Percentiles rank a stretch among this genome's conserved stretches.
Evolutionary conservation across 768 basidiomycete genomes (phyloP).

Genomic region (Porphyrellus cyaneotinctus): DNA sequence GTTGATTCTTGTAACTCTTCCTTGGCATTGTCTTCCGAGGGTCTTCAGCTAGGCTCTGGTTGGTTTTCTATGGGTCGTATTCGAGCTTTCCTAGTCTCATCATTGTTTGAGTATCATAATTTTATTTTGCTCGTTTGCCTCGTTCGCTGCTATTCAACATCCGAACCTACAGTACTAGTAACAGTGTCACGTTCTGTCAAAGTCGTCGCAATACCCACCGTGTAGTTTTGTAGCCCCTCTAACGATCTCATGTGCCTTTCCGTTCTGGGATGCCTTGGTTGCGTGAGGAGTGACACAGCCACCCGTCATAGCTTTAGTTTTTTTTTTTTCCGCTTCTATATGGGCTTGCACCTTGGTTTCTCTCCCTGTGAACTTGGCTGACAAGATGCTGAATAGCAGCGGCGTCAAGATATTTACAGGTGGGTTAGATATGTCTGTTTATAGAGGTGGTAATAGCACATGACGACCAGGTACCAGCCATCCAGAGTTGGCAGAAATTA

Average conservation of each 20-base stretch:
- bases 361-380: constrained; percentile 11
- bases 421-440: constrained; percentile 27
- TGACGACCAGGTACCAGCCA: constrained; percentile 77
- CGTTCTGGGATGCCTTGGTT: not conserved
- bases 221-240: constrained; percentile 35
- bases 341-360: constrained; percentile 7
- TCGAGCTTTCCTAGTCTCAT: constrained; percentile 23
- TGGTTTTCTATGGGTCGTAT: constrained; percentile 22
- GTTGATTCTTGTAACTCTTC: constrained; percentile 18
- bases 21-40: constrained; percentile 13
- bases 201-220: constrained; percentile 31
- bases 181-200: constrained; percentile 24
- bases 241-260: constrained; percentile 1
- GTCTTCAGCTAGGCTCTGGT: constrained; percentile 18
- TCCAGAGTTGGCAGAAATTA: constrained; percentile 90
- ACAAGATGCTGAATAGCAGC: constrained; percentile 50
- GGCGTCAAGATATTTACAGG: constrained; percentile 60
- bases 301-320: constrained; percentile 5
- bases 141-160: constrained; percentile 16
- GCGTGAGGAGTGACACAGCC: constrained; percentile 13
- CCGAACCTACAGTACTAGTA: constrained; percentile 32
- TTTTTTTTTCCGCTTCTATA: constrained; percentile 13
- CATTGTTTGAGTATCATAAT: constrained; percentile 29
- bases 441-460: constrained; percentile 1
- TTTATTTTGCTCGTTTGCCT: constrained; percentile 23